These are phyloP conservation scores for Erigeron canadensis DNA, from an alignment of 129 eudicot species.

Conservation along the genomic window DNA sequence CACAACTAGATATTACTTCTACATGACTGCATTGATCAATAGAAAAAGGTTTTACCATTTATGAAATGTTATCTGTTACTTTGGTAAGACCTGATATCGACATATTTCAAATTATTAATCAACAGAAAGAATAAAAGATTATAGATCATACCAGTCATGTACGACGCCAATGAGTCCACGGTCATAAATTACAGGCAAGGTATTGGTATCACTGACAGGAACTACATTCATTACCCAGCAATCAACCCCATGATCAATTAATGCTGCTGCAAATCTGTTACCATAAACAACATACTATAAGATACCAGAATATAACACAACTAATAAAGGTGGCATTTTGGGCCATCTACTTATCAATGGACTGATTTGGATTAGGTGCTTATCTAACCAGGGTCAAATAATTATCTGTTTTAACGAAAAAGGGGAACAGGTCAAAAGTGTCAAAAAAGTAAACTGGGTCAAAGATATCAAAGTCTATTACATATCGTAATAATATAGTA, in stretches of 20 bases:
- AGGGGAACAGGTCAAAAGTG: not conserved
- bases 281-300: constrained; percentile 16
- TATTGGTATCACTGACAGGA: constrained; percentile 75
- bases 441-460: no score
- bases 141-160: constrained; percentile 74
- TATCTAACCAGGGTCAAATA: not conserved
- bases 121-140: not conserved
- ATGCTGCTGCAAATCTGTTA: constrained; percentile 82
- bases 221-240: constrained; percentile 95
- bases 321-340: not conserved
- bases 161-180: constrained; percentile 90
- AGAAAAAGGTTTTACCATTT: no score
- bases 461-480: no score
- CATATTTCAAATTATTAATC: not conserved
- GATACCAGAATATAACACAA: constrained; percentile 15
- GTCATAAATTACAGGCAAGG: constrained; percentile 75
- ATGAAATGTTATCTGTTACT: no score
- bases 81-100: no score
- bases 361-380: not conserved
- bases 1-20: no score
- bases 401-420: not conserved
- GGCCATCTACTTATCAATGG: not conserved
- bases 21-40: no score
- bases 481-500: no score
- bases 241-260: constrained; percentile 57